phyloP scores from a whole-genome alignment of 805 yeast genomes.

The Dipodascopsis uninucleata region DNA sequence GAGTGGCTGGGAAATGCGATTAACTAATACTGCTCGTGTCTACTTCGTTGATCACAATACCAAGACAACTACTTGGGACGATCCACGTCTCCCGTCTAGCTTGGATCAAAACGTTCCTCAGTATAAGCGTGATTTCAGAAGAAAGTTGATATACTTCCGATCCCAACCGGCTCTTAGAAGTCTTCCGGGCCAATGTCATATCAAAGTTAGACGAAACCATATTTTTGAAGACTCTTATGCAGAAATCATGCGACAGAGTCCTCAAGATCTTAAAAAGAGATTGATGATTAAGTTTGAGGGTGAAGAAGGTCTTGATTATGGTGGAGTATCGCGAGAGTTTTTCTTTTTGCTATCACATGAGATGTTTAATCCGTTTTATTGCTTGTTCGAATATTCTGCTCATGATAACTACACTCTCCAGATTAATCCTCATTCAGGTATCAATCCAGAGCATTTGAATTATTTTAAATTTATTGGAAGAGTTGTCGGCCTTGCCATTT shows the following conservation, averaged over 20 bases:
- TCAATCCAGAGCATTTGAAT: constrained; percentile 96
- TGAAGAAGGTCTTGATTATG: constrained; percentile 98
- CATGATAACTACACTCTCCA: constrained; percentile 97
- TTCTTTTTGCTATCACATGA: constrained; percentile 95
- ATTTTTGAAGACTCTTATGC: constrained; percentile 97
- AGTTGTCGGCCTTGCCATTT: constrained; percentile 95
- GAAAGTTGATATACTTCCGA: constrained; percentile 95
- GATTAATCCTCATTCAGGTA: constrained; percentile 94
- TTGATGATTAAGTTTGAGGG: constrained; percentile 98
- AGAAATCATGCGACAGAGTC: constrained; percentile 98
- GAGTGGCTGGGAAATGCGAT: constrained; percentile 99
- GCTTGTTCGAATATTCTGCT: constrained; percentile 94
- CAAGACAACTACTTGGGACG: constrained; percentile 99
- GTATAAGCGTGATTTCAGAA: constrained; percentile 96
- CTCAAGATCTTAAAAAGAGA: constrained; percentile 95
- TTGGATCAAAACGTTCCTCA: constrained; percentile 98
- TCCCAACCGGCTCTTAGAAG: constrained; percentile 97
- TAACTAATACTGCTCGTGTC: constrained; percentile 97
- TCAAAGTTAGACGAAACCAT: constrained; percentile 94
- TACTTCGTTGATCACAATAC: constrained; percentile 99
- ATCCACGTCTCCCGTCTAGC: constrained; percentile 95
- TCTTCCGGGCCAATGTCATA: constrained; percentile 97
- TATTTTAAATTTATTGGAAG: constrained; percentile 98
- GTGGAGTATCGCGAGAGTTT: constrained; percentile 98
- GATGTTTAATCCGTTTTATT: constrained; percentile 97